Base-by-base conservation (phyloP, 805 yeast genomes). In the Metschnikowia kofuensis region DNA sequence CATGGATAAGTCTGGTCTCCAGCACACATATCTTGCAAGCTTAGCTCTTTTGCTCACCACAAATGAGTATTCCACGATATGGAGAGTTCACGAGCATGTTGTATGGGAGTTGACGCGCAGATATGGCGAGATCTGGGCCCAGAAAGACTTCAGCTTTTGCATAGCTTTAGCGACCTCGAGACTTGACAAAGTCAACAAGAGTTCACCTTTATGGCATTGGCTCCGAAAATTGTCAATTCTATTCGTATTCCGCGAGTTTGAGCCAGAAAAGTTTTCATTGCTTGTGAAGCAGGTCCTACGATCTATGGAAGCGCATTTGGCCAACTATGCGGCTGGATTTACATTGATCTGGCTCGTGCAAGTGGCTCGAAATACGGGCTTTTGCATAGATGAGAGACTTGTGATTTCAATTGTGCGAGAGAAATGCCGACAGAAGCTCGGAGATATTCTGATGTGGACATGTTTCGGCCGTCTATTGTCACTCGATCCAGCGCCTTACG, bases 281-380 rank as follows among this genome's bases (percentile, higher is more conserved):
- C 35, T 59, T 6, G 31, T 64, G 6, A 44, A 42, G 16, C 44
- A 68, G 30, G 44, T 61, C 10, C 48, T 70, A 21, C 59, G 50
- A 37, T 65, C 75, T 30, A 64, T 68, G 55, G 54, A 60, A 27
- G 40, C 64, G 21, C 78, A 73, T 55, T 65, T 57, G 49, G 70
- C 74, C 35, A 73, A 72, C 52, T 73, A 73, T 52, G 66, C 72
- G 44, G 76, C 72, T 1, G 59, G 64, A 30, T 59, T 57, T 43
- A 68, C 61, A 41, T 46, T 70, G n/a, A 53, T 57, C 16, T 71
- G 75, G 75, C 45, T 60, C 12, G 37, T 49, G 27, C 44, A 48
- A 11, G 47, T 45, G 10, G 50, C 54, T 6, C 50, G 42, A 12
- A 7, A 10, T 4, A 16, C 34, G n/a, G 35, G 28, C 6, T 50